Conservation (phyloP, 2,329 filamentous ascomycete genomes). For the Lasiodiplodia sp. region DNA sequence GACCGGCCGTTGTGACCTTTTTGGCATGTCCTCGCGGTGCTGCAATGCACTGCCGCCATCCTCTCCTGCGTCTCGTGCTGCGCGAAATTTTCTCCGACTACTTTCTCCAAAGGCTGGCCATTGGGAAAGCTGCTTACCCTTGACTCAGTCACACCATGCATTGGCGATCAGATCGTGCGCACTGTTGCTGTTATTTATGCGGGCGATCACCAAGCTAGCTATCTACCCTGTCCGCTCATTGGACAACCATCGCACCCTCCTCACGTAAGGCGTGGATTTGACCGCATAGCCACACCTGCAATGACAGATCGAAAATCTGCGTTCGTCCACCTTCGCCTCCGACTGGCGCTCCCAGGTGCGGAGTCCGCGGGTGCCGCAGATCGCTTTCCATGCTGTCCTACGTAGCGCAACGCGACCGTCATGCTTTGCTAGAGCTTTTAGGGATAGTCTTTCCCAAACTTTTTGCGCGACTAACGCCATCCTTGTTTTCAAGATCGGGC, state of each 20-base stretch:
- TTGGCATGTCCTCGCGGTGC: constrained; percentile 16
- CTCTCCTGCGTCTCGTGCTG: background rate
- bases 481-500: too few relatives aligned
- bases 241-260: background rate
- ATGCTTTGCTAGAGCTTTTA: background rate
- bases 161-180: constrained; percentile 23
- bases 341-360: background rate
- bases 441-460: background rate
- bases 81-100: background rate
- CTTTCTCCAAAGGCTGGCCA: background rate
- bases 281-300: background rate
- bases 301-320: constrained; percentile 3
- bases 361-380: constrained; percentile 1
- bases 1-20: constrained; percentile 7
- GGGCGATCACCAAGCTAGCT: constrained; percentile 18
- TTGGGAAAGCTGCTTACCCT: background rate
- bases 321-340: background rate
- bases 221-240: background rate
- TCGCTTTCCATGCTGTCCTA: background rate
- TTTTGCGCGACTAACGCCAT: background rate
- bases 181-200: constrained; percentile 16
- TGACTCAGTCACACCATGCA: constrained; percentile 22
- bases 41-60: background rate
- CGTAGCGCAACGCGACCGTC: background rate
- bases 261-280: background rate